A percentile compares a stretch with the other conserved stretches of the same genome.
These are phyloP conservation scores for Microsporum canis DNA, from an alignment of 2,329 filamentous ascomycete species.

Conservation along the genomic window DNA sequence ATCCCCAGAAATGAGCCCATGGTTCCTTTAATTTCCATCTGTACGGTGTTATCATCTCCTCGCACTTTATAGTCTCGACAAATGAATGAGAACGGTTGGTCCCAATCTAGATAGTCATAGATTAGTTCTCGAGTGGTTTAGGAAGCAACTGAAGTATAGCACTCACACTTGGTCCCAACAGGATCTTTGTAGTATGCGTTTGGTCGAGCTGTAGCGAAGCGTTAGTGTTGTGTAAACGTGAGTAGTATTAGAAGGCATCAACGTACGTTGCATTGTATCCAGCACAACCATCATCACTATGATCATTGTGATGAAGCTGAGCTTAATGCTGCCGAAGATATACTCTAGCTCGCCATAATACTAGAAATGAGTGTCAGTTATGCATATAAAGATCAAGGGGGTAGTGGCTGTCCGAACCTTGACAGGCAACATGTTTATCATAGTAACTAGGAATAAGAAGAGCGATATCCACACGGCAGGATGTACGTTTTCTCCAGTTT, in stretches of 20 bases:
- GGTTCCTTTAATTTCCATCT: slow-evolving; percentile 23
- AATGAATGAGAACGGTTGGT: slow-evolving; percentile 32
- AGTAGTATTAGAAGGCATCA: background rate
- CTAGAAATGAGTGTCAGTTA: slow-evolving; percentile 14
- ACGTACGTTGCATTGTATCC: slow-evolving; percentile 29
- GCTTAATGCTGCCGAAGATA: slow-evolving; percentile 26
- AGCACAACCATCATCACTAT: slow-evolving; percentile 36
- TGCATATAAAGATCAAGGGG: background rate
- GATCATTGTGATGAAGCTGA: slow-evolving; percentile 30
- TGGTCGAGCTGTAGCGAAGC: slow-evolving; percentile 20
- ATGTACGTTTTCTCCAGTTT: slow-evolving; percentile 20
- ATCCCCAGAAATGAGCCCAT: slow-evolving; percentile 31
- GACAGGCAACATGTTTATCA: slow-evolving; percentile 30
- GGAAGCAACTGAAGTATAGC: background rate
- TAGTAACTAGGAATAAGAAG: slow-evolving; percentile 23
- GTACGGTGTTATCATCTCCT: slow-evolving; percentile 21
- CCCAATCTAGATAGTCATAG: slow-evolving; percentile 21
- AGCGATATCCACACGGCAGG: slow-evolving; percentile 32
- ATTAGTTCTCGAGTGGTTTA: background rate
- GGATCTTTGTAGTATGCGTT: slow-evolving; percentile 29
- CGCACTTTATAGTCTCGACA: slow-evolving; percentile 24
- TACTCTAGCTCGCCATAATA: slow-evolving; percentile 31
- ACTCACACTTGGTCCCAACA: slow-evolving; percentile 28
- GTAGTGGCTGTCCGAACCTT: slow-evolving; percentile 13
- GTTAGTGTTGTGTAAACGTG: background rate